Conservation (phyloP, 129 eudicot species). For the Sambucus nigra region DNA sequence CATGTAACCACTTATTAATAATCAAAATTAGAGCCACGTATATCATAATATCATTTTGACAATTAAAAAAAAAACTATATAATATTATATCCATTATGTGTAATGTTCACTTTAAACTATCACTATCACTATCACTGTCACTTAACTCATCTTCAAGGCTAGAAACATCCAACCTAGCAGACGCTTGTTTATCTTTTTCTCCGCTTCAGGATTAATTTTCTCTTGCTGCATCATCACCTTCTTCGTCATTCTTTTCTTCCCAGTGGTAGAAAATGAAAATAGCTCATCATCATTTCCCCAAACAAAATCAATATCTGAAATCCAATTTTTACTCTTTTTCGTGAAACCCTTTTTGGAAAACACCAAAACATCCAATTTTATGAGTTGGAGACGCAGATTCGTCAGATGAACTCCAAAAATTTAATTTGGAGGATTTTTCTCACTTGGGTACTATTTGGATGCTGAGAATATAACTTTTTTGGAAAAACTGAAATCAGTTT, state of each 20-base stretch:
- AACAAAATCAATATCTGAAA: constrained; percentile 19
- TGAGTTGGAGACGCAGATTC: constrained; percentile 38
- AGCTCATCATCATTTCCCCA: constrained; percentile 39
- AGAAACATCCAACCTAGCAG: constrained; percentile 60
- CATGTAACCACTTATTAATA: no score
- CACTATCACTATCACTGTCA: no score
- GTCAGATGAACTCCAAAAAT: constrained; percentile 23
- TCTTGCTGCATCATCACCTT: constrained; percentile 67
- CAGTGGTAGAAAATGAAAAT: constrained; percentile 34
- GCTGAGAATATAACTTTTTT: no score
- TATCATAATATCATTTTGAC: no score
- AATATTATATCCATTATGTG: no score
- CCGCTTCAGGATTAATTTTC: constrained; percentile 70
- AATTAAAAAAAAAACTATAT: no score
- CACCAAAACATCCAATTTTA: constrained; percentile 65
- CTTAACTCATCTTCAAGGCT: constrained; percentile 49
- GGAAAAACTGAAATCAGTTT: no score
- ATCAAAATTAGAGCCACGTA: no score
- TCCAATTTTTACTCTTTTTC: constrained; percentile 35
- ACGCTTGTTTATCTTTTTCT: constrained; percentile 83
- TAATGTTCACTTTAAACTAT: no score
- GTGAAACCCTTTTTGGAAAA: constrained; percentile 50
- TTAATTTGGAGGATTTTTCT: constrained; percentile 11
- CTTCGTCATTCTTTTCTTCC: constrained; percentile 42
- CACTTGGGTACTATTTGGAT: no score